A percentile compares a stretch with the other conserved stretches of the same genome.
These are phyloP conservation scores for Chytriomyces sp. DNA, from an alignment of 192 early-diverging fungal species.

Conservation along the genomic window DNA sequence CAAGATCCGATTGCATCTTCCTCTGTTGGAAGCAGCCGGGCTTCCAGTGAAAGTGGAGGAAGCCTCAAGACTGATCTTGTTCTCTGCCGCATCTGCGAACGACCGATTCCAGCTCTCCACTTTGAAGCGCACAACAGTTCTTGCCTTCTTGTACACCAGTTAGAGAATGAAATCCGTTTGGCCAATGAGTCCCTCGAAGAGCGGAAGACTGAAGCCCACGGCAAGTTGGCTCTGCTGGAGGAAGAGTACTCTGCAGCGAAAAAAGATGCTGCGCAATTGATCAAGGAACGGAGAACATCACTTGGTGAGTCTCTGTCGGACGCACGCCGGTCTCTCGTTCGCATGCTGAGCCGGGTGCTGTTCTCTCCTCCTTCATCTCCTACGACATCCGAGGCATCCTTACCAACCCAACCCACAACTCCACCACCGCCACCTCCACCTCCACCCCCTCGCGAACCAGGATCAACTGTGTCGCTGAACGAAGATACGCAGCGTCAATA, in stretches of 20 bases:
- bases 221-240: constrained; percentile 38
- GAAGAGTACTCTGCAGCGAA: constrained; percentile 32
- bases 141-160: constrained; percentile 75
- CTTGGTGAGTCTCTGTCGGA: constrained; percentile 18
- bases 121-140: constrained; percentile 74
- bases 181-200: constrained; percentile 73
- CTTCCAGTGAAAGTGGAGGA: constrained; percentile 14
- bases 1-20: not conserved
- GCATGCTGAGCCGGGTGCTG: not conserved
- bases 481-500: constrained; percentile 28
- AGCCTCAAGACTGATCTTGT: constrained; percentile 47
- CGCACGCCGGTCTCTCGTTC: not conserved
- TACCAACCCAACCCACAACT: no score
- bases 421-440: no score
- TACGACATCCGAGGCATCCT: not conserved
- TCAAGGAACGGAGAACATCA: constrained; percentile 23
- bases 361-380: not conserved
- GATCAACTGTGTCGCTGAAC: constrained; percentile 3
- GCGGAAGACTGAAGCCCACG: constrained; percentile 49
- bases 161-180: constrained; percentile 74
- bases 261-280: not conserved
- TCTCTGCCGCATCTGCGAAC: constrained; percentile 80
- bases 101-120: constrained; percentile 64
- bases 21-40: not conserved
- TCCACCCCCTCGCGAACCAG: not conserved